Conservation (phyloP, 2,329 filamentous ascomycete species). For the Fusarium udum region DNA sequence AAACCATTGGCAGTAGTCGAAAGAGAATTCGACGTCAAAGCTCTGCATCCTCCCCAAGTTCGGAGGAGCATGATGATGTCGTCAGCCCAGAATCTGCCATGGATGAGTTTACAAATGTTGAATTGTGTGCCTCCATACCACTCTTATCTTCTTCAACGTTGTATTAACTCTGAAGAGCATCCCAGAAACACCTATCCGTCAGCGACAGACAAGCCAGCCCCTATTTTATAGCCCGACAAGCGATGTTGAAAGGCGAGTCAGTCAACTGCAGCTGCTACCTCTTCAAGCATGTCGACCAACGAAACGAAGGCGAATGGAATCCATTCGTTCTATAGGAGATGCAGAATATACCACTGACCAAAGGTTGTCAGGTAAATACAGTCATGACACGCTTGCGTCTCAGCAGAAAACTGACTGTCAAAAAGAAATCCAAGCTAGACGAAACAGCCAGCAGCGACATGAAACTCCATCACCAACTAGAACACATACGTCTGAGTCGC, state of each 20-base stretch:
- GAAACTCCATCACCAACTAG: neutral
- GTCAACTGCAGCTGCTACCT: neutral
- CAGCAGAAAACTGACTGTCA: neutral
- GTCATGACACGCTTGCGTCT: neutral
- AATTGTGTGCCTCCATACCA: slow-evolving; percentile 13
- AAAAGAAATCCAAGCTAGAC: neutral
- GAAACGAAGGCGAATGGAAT: slow-evolving; percentile 31
- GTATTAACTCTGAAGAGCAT: slow-evolving; percentile 23
- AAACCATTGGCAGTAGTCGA: neutral
- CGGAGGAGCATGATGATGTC: neutral
- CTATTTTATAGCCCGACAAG: neutral
- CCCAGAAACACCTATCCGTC: slow-evolving; percentile 27
- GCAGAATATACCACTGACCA: neutral
- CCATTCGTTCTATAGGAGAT: slow-evolving; percentile 21
- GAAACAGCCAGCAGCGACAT: neutral
- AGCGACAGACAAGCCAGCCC: neutral
- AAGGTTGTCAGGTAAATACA: neutral
- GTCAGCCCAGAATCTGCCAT: neutral
- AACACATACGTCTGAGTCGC: neutral
- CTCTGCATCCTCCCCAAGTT: neutral
- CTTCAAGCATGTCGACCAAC: neutral
- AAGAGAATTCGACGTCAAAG: neutral
- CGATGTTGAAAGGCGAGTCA: neutral
- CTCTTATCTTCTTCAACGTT: rapidly evolving
- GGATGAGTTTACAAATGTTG: slow-evolving; percentile 28